Evolutionary conservation across 2,329 filamentous ascomycete genomes (phyloP).

Genomic region (Taxawa tesnikishii): DNA sequence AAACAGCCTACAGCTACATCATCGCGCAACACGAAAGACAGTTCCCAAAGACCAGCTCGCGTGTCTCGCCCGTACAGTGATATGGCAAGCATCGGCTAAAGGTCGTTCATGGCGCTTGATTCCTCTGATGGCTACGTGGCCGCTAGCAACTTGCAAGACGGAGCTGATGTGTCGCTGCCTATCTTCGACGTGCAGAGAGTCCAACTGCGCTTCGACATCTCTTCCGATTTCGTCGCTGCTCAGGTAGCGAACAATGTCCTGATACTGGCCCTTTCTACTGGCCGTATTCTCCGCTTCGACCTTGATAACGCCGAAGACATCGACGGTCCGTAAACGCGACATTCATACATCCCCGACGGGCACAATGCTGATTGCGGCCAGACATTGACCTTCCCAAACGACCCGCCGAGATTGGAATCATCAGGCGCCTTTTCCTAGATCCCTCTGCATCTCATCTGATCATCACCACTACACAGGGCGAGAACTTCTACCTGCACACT

Average conservation of each 20-base stretch:
- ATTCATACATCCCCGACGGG: not conserved
- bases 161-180: conserved; percentile 41
- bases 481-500: conserved; percentile 96
- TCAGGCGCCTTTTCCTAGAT: conserved; percentile 93
- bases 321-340: conserved; percentile 37
- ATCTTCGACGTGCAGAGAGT: conserved; percentile 94
- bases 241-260: conserved; percentile 97
- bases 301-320: conserved; percentile 90
- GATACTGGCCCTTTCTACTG: conserved; percentile 80
- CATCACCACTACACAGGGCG: conserved; percentile 78
- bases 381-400: conserved; percentile 97
- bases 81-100: no score
- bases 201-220: conserved; percentile 85
- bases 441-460: conserved; percentile 91
- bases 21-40: no score
- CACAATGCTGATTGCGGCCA: conserved; percentile 25
- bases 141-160: conserved; percentile 6
- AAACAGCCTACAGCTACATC: no score
- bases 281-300: conserved; percentile 87
- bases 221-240: conserved; percentile 89
- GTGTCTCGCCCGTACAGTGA: no score
- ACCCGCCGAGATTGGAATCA: conserved; percentile 78
- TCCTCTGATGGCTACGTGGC: conserved; percentile 16
- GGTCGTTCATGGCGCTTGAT: conserved; percentile 15
- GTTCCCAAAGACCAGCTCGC: no score